Percentiles rank a stretch among this genome's conserved stretches.
Conservation (phyloP, 2,329 filamentous ascomycete species). For the Fusarium sp. region DNA sequence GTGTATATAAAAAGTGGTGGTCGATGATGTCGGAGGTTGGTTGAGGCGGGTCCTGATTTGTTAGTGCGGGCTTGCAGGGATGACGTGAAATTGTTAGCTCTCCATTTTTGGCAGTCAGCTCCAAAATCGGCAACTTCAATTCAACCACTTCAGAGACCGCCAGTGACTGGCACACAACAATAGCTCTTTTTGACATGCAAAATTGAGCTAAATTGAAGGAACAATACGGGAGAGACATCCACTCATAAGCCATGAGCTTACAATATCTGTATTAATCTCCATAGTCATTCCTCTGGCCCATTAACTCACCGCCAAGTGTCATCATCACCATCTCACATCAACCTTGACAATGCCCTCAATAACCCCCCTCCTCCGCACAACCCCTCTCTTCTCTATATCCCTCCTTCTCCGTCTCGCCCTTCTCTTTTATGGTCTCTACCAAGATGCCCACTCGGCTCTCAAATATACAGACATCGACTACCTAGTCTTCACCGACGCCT, state of each 20-base stretch:
- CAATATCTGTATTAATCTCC: neutral
- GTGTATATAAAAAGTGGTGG: slow-evolving; percentile 17
- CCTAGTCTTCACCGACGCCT: slow-evolving; percentile 96
- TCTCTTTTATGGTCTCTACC: slow-evolving; percentile 90
- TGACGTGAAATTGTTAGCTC: slow-evolving; percentile 45
- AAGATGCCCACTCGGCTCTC: slow-evolving; percentile 90
- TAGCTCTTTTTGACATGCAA: slow-evolving; percentile 3
- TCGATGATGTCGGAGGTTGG: slow-evolving; percentile 43
- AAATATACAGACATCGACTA: slow-evolving; percentile 99
- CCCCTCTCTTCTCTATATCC: slow-evolving; percentile 69
- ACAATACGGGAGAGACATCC: neutral
- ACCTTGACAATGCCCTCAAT: slow-evolving; percentile 44
- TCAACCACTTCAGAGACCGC: slow-evolving; percentile 23
- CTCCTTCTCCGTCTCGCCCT: slow-evolving; percentile 79
- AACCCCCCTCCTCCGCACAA: slow-evolving; percentile 52
- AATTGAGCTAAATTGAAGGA: neutral
- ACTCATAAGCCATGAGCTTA: slow-evolving; percentile 34
- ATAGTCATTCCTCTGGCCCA: slow-evolving; percentile 18
- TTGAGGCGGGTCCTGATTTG: slow-evolving; percentile 43
- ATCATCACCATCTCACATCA: slow-evolving; percentile 35
- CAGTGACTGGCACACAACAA: slow-evolving; percentile 35
- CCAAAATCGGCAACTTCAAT: slow-evolving; percentile 18
- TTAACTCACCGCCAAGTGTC: slow-evolving; percentile 48
- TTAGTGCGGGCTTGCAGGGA: slow-evolving; percentile 44
- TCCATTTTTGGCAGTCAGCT: slow-evolving; percentile 37